Conservation (phyloP, 805 yeast species). For the Starmera amethionina region DNA sequence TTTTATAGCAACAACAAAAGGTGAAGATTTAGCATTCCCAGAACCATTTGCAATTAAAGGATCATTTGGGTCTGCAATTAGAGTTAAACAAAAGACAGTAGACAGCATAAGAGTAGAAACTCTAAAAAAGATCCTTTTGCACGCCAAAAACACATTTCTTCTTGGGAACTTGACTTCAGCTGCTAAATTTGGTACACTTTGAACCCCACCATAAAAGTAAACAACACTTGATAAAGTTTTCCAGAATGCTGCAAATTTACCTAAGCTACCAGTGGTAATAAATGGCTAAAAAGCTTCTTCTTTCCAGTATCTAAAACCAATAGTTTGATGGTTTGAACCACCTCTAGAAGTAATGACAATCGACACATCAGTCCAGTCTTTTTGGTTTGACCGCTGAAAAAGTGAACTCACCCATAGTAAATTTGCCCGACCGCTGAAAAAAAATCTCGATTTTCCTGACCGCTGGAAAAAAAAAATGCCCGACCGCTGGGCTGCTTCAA, state of each 20-base stretch:
- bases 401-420: no score
- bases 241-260: slow-evolving; percentile 20
- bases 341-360: slow-evolving; percentile 30
- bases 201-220: slow-evolving; percentile 23
- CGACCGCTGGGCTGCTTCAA: no score
- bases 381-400: no score
- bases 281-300: slow-evolving; percentile 26
- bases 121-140: slow-evolving; percentile 18
- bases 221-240: slow-evolving; percentile 26
- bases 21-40: slow-evolving; percentile 21
- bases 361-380: slow-evolving; percentile 35
- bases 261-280: slow-evolving; percentile 8
- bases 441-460: no score
- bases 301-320: slow-evolving; percentile 30
- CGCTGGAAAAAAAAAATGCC: no score
- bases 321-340: slow-evolving; percentile 25
- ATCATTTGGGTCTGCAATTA: slow-evolving; percentile 21
- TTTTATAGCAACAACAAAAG: slow-evolving; percentile 31
- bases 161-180: slow-evolving; percentile 25
- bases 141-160: slow-evolving; percentile 19
- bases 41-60: slow-evolving; percentile 16
- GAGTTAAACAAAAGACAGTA: slow-evolving; percentile 19
- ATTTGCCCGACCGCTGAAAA: no score
- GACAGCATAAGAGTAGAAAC: slow-evolving; percentile 16
- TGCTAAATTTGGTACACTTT: slow-evolving; percentile 36